Evolutionary conservation across 768 basidiomycete species (phyloP).

Genomic region (Lentinula edodes): DNA sequence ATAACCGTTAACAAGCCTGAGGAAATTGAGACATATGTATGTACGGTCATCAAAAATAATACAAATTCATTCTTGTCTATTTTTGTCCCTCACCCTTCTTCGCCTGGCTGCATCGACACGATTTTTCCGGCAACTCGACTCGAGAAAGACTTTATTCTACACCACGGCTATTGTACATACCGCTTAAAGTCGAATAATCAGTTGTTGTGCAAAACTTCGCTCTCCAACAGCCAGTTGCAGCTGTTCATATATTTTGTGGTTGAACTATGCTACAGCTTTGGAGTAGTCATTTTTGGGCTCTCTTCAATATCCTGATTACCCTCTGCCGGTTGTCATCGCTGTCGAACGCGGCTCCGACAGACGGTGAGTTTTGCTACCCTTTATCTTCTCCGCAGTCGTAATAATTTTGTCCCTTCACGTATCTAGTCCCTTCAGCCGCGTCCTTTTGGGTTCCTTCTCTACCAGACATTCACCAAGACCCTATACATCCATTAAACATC

Average conservation of each 20-base stretch:
- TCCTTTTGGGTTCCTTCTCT: conserved; percentile 78
- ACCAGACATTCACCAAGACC: conserved; percentile 73
- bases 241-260: neutral
- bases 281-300: neutral
- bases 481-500: conserved; percentile 65
- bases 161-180: neutral
- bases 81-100: neutral
- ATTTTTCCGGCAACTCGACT: neutral
- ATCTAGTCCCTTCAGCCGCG: conserved; percentile 67
- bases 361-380: conserved; percentile 27
- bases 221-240: neutral
- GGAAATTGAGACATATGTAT: too few species aligned
- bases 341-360: conserved; percentile 27
- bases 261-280: neutral
- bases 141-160: neutral
- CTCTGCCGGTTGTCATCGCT: neutral
- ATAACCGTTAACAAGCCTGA: too few species aligned
- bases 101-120: neutral
- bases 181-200: neutral
- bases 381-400: neutral
- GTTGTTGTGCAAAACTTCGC: neutral
- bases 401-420: neutral
- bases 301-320: neutral
- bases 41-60: neutral
- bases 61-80: neutral